Evolutionary conservation across 2,329 filamentous ascomycete genomes (phyloP).

Genomic region (Hypoxylon sp.): DNA sequence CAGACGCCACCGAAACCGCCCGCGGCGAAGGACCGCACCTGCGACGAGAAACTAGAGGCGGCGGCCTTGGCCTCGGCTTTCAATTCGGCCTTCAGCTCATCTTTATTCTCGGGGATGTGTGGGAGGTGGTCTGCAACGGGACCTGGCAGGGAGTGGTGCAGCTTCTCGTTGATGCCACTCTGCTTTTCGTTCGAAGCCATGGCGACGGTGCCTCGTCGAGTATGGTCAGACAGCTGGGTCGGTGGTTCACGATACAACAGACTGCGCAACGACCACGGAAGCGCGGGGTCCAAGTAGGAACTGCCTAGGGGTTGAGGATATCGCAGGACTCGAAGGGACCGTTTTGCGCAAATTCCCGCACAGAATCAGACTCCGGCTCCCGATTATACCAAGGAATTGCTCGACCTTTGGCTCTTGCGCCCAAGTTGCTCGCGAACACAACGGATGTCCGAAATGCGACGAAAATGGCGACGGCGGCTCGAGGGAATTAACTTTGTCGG

Average conservation of each 20-base stretch:
- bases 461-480: conserved; percentile 1
- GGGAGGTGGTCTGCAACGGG: conserved; percentile 57
- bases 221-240: not conserved
- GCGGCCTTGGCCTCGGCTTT: conserved; percentile 58
- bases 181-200: conserved; percentile 45
- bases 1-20: conserved; percentile 95
- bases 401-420: conserved; percentile 16
- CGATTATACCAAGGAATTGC: conserved; percentile 3
- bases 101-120: conserved; percentile 59
- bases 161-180: conserved; percentile 52
- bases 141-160: conserved; percentile 51
- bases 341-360: conserved; percentile 27
- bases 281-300: not conserved
- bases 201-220: conserved; percentile 25
- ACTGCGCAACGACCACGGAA: not conserved
- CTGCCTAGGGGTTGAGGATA: not conserved
- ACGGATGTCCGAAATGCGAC: conserved; percentile 25
- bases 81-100: conserved; percentile 59
- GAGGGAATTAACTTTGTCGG: conserved; percentile 20
- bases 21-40: conserved; percentile 84
- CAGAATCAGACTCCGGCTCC: not conserved
- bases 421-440: conserved; percentile 16
- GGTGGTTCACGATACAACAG: not conserved
- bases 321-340: conserved; percentile 1
- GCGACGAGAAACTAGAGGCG: conserved; percentile 57